Conservation (phyloP, 2,329 filamentous ascomycete species). For the Cercospora zeae-maydis region DNA sequence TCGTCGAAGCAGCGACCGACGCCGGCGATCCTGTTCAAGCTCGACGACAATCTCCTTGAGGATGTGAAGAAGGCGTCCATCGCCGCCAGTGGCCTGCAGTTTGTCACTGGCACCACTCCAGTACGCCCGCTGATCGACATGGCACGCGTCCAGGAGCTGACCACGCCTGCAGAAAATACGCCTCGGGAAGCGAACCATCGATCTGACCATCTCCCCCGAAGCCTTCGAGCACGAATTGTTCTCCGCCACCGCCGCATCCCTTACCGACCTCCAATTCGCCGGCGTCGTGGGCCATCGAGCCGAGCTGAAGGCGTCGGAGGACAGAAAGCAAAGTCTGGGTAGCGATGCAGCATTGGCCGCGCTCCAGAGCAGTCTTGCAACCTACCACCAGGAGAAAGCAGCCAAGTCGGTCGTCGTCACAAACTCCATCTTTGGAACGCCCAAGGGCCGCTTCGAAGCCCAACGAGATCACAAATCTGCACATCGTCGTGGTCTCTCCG, state of each 20-base stretch:
- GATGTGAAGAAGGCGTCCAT: constrained; percentile 35
- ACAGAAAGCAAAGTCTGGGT: constrained; percentile 54
- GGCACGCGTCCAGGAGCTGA: background rate
- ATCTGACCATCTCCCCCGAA: constrained; percentile 53
- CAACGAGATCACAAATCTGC: constrained; percentile 30
- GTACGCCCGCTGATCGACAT: constrained; percentile 27
- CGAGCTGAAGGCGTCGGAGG: constrained; percentile 32
- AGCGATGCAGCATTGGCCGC: constrained; percentile 58
- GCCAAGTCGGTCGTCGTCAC: constrained; percentile 46
- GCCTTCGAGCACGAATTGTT: constrained; percentile 58
- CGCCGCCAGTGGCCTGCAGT: constrained; percentile 30
- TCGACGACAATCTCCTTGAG: constrained; percentile 33
- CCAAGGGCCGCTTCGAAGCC: constrained; percentile 35
- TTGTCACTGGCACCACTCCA: constrained; percentile 35
- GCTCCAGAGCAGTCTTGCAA: constrained; percentile 57
- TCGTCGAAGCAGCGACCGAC: constrained; percentile 19
- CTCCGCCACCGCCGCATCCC: constrained; percentile 41
- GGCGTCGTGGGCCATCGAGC: constrained; percentile 57
- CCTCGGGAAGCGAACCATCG: constrained; percentile 55
- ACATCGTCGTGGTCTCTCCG: constrained; percentile 24
- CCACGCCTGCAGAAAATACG: constrained; percentile 47
- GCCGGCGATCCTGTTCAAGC: constrained; percentile 33
- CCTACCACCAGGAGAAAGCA: constrained; percentile 58
- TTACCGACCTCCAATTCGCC: constrained; percentile 52
- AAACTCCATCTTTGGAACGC: constrained; percentile 36